Conservation (phyloP, 2,329 filamentous ascomycete species). For the Colletotrichum cordylinicola region DNA sequence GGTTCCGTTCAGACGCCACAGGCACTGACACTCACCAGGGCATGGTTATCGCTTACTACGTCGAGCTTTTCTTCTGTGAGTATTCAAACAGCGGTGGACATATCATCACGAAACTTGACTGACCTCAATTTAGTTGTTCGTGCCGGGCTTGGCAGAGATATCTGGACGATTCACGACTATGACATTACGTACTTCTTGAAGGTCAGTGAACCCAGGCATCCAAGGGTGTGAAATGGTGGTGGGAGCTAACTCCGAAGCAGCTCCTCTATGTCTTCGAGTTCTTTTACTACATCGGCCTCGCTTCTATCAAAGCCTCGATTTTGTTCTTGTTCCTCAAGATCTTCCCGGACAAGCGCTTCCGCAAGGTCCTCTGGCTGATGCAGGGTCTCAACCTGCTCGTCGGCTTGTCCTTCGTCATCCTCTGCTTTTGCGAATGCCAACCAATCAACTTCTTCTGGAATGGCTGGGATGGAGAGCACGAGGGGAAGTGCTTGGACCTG, state of each 20-base stretch:
- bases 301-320: constrained; percentile 17
- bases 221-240: background rate
- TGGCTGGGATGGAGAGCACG: background rate
- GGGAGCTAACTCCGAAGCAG: constrained; percentile 11
- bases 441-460: background rate
- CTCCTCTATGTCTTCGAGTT: constrained; percentile 30
- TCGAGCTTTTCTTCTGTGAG: background rate
- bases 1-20: rapidly evolving
- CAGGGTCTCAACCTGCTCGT: background rate
- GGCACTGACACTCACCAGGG: background rate
- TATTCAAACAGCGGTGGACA: rapidly evolving
- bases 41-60: background rate
- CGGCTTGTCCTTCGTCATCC: background rate
- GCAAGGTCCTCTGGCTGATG: background rate
- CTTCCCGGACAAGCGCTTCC: background rate
- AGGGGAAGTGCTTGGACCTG: background rate
- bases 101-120: background rate
- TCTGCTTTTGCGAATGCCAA: background rate
- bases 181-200: constrained; percentile 33
- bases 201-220: constrained; percentile 12
- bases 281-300: constrained; percentile 35
- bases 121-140: constrained; percentile 24
- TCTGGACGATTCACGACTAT: constrained; percentile 36
- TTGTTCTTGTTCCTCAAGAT: background rate
- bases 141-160: constrained; percentile 38